A percentile compares a stretch with the other conserved stretches of the same genome.
Evolutionary conservation across 768 basidiomycete species (phyloP).

Genomic region (Phaffia tasmanica): DNA sequence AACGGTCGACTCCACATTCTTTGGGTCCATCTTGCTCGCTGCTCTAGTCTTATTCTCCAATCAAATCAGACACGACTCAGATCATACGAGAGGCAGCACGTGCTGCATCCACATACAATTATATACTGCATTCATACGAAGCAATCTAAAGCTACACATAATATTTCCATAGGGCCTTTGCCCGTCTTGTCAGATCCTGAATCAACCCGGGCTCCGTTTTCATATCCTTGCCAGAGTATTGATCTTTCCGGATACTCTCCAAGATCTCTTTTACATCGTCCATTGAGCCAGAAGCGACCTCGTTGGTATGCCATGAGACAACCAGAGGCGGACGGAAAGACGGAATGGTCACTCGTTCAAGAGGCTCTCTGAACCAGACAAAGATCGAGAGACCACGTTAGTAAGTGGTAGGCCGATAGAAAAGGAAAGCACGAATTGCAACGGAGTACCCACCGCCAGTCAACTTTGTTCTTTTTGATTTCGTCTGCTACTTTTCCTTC

Average conservation of each 20-base stretch:
- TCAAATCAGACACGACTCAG: too few relatives aligned
- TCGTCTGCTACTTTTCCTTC: background rate
- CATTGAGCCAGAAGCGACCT: constrained; percentile 20
- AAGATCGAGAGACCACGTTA: background rate
- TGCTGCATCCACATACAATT: too few relatives aligned
- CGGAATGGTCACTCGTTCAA: background rate
- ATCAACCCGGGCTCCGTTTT: background rate
- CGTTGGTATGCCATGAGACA: constrained; percentile 20
- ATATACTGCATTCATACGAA: too few relatives aligned
- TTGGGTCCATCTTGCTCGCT: too few relatives aligned
- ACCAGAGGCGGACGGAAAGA: constrained; percentile 15
- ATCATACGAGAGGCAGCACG: too few relatives aligned
- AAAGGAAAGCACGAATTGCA: background rate
- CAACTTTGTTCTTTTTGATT: constrained; percentile 2
- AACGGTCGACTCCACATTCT: too few relatives aligned
- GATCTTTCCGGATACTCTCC: constrained; percentile 11
- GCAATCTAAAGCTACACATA: background rate
- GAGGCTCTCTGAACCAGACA: background rate
- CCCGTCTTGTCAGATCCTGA: background rate
- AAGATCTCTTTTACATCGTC: constrained; percentile 11
- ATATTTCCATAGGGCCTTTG: background rate
- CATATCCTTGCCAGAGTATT: constrained; percentile 11
- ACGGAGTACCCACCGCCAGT: constrained; percentile 2
- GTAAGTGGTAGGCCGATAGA: background rate
- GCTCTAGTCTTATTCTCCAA: too few relatives aligned